Evolutionary conservation across 2,329 filamentous ascomycete genomes (phyloP).

Genomic region (Diaporthe sp.): DNA sequence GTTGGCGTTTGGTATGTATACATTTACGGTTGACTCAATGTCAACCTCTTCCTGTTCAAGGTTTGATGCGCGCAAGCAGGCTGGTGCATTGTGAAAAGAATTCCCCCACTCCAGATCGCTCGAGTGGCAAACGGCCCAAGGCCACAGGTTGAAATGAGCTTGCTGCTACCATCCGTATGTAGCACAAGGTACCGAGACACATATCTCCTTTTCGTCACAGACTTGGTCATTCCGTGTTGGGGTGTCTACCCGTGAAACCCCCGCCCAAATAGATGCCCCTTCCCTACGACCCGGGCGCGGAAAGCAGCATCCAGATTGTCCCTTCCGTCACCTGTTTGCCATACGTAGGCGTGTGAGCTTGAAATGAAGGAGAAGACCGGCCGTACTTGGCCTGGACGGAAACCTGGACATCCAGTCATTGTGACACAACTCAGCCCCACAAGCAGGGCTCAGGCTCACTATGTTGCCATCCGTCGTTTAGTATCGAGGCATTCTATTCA

Average conservation of each 20-base stretch:
- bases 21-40: not conserved
- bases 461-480: not conserved
- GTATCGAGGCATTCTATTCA: not conserved
- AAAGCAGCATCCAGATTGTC: conserved; percentile 34
- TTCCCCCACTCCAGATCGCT: not conserved
- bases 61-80: not conserved
- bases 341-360: not conserved
- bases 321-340: conserved; percentile 28
- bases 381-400: conserved; percentile 1
- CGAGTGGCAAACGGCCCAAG: not conserved
- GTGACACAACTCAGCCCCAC: not conserved
- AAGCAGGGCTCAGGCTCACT: not conserved
- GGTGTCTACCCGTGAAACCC: not conserved
- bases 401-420: not conserved
- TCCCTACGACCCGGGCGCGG: conserved; percentile 34
- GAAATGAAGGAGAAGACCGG: not conserved
- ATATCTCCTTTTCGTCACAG: not conserved
- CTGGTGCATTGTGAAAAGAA: not conserved
- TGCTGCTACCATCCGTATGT: not conserved
- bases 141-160: not conserved
- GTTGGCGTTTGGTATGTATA: not conserved
- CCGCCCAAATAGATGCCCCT: not conserved
- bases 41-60: not conserved
- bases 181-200: not conserved
- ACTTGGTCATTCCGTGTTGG: not conserved